Evolutionary conservation across 2,329 filamentous ascomycete species (phyloP).

Genomic region (Aspergillus japonicus): DNA sequence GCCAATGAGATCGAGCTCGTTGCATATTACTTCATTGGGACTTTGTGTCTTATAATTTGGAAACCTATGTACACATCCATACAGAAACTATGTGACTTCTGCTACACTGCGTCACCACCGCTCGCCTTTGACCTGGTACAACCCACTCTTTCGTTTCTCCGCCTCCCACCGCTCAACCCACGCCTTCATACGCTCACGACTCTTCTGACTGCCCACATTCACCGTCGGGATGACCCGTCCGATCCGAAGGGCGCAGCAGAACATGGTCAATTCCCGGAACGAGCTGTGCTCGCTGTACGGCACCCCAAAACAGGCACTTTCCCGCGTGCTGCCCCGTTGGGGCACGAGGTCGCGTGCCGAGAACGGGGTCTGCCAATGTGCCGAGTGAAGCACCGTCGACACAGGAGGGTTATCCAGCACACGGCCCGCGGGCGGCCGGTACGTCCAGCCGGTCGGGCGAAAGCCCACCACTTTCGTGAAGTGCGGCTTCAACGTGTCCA

Average conservation of each 20-base stretch:
- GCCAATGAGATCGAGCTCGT: not conserved
- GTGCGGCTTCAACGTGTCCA: constrained; percentile 73
- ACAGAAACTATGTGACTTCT: not conserved
- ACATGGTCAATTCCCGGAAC: constrained; percentile 91
- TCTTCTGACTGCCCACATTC: constrained; percentile 69
- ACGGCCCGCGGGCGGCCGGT: constrained; percentile 67
- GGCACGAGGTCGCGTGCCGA: constrained; percentile 69
- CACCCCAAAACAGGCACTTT: constrained; percentile 86
- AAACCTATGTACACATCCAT: not conserved
- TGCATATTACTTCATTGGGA: not conserved
- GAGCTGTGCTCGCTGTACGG: constrained; percentile 96
- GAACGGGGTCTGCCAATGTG: constrained; percentile 75
- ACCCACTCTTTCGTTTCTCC: constrained; percentile 62
- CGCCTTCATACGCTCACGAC: constrained; percentile 63
- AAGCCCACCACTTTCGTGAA: constrained; percentile 89
- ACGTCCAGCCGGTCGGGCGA: constrained; percentile 91
- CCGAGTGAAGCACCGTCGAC: constrained; percentile 62
- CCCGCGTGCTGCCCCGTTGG: constrained; percentile 77
- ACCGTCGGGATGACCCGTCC: constrained; percentile 92
- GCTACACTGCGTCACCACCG: constrained; percentile 5
- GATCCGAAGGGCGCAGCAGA: constrained; percentile 81
- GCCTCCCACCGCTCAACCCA: constrained; percentile 65
- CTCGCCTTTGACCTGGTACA: constrained; percentile 49
- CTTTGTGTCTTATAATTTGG: not conserved
- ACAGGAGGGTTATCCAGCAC: constrained; percentile 64